These are phyloP conservation scores for Lojkania enalia DNA, from an alignment of 2,329 filamentous ascomycete species.

Conservation along the genomic window DNA sequence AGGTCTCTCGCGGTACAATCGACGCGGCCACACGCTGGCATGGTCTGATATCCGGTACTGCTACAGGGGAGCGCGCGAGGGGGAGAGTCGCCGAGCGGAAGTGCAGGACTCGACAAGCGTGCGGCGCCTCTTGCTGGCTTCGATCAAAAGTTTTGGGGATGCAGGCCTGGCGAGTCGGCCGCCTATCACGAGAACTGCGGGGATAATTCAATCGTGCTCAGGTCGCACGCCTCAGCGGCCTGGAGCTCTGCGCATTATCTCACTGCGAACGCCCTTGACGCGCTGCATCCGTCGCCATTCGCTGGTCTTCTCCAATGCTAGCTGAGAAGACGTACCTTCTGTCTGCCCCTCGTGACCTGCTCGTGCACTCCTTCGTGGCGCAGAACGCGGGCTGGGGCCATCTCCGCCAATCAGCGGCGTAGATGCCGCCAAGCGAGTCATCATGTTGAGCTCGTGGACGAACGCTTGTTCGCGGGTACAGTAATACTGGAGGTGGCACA, in stretches of 20 bases:
- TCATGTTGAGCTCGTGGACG: conserved; percentile 3
- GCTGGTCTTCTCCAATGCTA: conserved; percentile 2
- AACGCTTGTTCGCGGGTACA: background rate
- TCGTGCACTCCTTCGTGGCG: conserved; percentile 15
- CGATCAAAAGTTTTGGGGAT: background rate
- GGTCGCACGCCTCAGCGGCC: background rate
- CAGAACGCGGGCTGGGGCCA: conserved; percentile 1
- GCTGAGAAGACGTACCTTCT: conserved; percentile 6
- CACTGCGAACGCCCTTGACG: no score
- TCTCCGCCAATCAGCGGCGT: background rate
- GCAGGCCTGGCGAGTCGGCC: background rate
- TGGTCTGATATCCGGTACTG: background rate
- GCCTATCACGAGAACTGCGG: conserved; percentile 8
- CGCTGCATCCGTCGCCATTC: no score
- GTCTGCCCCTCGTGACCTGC: conserved; percentile 5
- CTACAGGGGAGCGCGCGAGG: background rate
- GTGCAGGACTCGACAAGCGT: background rate
- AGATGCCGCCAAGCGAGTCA: background rate
- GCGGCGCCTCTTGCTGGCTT: background rate
- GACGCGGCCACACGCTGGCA: background rate
- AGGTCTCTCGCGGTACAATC: background rate
- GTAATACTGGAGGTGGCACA: background rate
- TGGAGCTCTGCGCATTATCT: no score
- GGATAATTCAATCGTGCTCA: background rate
- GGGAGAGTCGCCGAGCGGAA: background rate